These are phyloP conservation scores for Starmerella potacharoeniae DNA, from an alignment of 805 yeast genomes.

Conservation along the genomic window DNA sequence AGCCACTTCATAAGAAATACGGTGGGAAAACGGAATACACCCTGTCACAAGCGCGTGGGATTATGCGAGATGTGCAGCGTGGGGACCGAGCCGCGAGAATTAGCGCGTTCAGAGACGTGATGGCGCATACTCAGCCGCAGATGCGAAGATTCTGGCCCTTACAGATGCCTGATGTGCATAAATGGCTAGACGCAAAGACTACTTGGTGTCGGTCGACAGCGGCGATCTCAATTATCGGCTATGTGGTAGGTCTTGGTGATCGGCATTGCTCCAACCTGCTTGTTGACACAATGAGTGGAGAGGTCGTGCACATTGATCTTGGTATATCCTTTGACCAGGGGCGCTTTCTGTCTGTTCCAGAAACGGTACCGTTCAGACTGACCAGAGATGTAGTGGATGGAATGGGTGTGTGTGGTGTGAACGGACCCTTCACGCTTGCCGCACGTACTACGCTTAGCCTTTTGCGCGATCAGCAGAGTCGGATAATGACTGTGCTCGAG, in stretches of 20 bases:
- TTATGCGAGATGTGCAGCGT: slow-evolving; percentile 18
- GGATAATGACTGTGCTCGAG: slow-evolving; percentile 69
- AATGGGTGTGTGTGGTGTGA: slow-evolving; percentile 74
- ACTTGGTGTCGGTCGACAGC: slow-evolving; percentile 71
- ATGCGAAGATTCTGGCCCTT: slow-evolving; percentile 60
- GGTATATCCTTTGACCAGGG: slow-evolving; percentile 98
- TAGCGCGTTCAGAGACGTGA: slow-evolving; percentile 36
- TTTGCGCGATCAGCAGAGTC: slow-evolving; percentile 51
- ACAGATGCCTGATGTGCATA: slow-evolving; percentile 51
- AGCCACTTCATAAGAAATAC: slow-evolving; percentile 53
- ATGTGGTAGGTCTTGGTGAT: slow-evolving; percentile 86
- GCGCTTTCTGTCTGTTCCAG: slow-evolving; percentile 70
- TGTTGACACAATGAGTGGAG: slow-evolving; percentile 72
- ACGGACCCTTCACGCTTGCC: slow-evolving; percentile 61
- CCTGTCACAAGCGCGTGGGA: slow-evolving; percentile 41
- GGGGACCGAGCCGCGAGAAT: slow-evolving; percentile 14
- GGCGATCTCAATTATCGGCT: slow-evolving; percentile 73
- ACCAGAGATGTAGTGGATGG: slow-evolving; percentile 89
- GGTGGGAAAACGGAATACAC: slow-evolving; percentile 29
- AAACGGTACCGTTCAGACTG: slow-evolving; percentile 82
- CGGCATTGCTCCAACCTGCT: slow-evolving; percentile 85
- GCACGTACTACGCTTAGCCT: slow-evolving; percentile 66
- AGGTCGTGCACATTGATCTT: slow-evolving; percentile 88
- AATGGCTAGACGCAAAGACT: slow-evolving; percentile 60
- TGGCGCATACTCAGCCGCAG: slow-evolving; percentile 48